Conservation (phyloP, 164 flowering plant species). For the Liquidambar formosana region DNA sequence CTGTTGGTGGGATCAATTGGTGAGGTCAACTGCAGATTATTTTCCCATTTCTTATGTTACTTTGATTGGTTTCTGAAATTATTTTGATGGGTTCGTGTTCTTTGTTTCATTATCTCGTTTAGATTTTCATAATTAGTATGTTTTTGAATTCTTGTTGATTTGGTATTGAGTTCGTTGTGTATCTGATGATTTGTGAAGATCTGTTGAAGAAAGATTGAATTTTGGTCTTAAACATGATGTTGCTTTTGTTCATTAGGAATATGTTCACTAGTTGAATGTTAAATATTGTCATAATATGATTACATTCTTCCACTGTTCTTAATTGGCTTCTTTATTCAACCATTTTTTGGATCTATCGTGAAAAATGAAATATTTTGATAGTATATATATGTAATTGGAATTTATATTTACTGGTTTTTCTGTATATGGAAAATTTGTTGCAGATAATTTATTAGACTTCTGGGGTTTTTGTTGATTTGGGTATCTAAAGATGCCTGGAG, state of each 20-base stretch:
- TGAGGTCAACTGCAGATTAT: constrained; percentile 9
- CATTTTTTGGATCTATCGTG: constrained; percentile 12
- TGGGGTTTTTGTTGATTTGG: constrained; percentile 14
- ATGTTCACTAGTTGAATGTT: background rate
- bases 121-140: background rate
- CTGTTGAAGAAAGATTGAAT: background rate
- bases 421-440: constrained; percentile 11
- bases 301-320: background rate
- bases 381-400: background rate
- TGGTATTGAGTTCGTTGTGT: background rate
- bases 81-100: constrained; percentile 11
- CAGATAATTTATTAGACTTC: constrained; percentile 27
- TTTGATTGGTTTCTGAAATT: background rate
- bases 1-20: constrained; percentile 1
- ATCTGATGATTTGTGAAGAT: constrained; percentile 6
- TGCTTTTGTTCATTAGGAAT: background rate
- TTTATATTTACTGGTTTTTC: background rate
- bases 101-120: background rate
- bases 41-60: background rate
- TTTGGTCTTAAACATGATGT: too few species aligned
- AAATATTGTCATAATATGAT: constrained; percentile 8
- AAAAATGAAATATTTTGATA: background rate
- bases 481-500: constrained; percentile 61
- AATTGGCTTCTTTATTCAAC: background rate
- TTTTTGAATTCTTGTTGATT: background rate